These are phyloP conservation scores for Selaginella moellendorffii DNA, from an alignment of 75 land plant species.

Conservation along the genomic window DNA sequence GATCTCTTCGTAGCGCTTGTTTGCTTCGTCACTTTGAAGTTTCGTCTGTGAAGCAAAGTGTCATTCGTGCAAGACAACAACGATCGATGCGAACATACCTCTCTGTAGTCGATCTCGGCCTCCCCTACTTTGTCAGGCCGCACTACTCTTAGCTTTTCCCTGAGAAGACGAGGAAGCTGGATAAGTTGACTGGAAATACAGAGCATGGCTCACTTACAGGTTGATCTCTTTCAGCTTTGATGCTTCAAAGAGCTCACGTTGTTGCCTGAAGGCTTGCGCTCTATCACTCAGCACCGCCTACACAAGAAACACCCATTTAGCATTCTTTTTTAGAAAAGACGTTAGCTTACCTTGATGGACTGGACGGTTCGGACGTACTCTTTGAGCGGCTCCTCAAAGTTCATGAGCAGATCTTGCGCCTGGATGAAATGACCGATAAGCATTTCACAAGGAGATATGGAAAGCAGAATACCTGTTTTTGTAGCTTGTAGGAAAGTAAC, in stretches of 20 bases:
- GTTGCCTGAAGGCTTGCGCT: conserved; percentile 77
- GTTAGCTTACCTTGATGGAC: conserved; percentile 59
- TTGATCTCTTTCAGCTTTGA: conserved; percentile 76
- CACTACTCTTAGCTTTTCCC: conserved; percentile 56
- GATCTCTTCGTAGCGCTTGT: conserved; percentile 52
- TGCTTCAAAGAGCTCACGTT: conserved; percentile 67
- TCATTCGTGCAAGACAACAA: neutral
- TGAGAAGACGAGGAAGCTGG: conserved; percentile 10
- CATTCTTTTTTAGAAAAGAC: neutral
- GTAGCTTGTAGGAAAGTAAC: conserved; percentile 50
- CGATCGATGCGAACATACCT: conserved; percentile 29
- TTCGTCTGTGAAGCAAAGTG: conserved; percentile 41
- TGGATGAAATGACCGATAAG: conserved; percentile 14
- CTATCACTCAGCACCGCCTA: conserved; percentile 76
- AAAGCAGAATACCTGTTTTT: conserved; percentile 70
- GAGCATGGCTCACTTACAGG: conserved; percentile 20
- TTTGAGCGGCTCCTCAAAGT: conserved; percentile 92
- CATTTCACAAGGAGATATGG: too few species aligned
- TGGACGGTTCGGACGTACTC: conserved; percentile 93
- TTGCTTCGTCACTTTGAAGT: conserved; percentile 69
- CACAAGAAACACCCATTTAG: neutral
- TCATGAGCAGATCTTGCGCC: conserved; percentile 76
- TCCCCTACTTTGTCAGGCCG: conserved; percentile 69
- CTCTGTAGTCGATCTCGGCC: conserved; percentile 62
- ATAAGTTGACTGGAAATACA: neutral